These are phyloP conservation scores for Gastrolobium villosum DNA, from an alignment of 306 rosid genomes.

Conservation along the genomic window DNA sequence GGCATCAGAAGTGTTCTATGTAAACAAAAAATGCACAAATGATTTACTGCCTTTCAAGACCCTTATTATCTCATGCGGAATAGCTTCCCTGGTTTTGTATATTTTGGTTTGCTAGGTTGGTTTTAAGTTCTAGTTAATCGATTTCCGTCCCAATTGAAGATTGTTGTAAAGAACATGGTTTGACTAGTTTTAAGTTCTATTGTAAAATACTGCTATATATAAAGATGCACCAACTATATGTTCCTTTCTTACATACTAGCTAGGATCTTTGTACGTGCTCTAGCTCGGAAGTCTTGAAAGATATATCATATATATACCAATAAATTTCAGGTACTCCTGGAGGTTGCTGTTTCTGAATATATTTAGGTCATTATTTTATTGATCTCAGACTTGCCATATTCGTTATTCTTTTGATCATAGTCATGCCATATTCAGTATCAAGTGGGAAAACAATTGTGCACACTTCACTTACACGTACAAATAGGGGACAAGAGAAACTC, in stretches of 20 bases:
- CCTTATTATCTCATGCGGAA: not conserved
- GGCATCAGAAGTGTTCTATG: not conserved
- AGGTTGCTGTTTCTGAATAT: not conserved
- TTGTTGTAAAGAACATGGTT: not conserved
- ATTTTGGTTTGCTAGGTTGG: slow-evolving; percentile 7
- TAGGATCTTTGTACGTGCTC: not conserved
- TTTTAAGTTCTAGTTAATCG: slow-evolving; percentile 5
- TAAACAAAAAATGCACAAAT: not conserved
- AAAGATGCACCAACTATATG: not conserved
- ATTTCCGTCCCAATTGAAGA: not conserved
- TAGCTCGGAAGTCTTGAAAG: not conserved
- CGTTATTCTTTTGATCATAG: not conserved
- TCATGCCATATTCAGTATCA: not conserved
- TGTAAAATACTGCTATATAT: not conserved
- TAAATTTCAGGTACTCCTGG: no score
- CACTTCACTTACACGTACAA: not conserved
- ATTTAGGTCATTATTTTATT: not conserved
- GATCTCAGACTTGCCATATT: not conserved
- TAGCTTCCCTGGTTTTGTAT: not conserved
- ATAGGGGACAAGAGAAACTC: not conserved
- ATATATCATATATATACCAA: not conserved
- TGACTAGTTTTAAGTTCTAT: not conserved
- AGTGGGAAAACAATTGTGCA: not conserved
- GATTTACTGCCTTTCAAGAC: not conserved
- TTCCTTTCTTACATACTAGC: not conserved